These are phyloP conservation scores for Phytophthora sojae DNA, from an alignment of 352 stramenopile genomes.

Conservation along the genomic window DNA sequence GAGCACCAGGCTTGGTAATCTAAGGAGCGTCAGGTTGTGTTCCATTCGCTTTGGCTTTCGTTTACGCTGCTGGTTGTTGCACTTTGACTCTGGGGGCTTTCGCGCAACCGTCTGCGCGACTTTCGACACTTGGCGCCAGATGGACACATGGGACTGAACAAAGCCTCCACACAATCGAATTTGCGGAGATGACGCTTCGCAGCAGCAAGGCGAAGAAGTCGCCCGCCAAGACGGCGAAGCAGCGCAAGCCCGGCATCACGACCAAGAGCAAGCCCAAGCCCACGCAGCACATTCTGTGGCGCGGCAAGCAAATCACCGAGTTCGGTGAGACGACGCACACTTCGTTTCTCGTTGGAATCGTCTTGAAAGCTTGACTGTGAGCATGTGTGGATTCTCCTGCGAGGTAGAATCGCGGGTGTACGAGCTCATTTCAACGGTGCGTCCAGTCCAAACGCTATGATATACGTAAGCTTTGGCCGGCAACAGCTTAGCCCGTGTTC, in stretches of 20 bases:
- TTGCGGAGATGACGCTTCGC: constrained; percentile 30
- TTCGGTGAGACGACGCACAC: constrained; percentile 53
- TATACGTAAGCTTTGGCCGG: background rate
- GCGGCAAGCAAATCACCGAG: constrained; percentile 70
- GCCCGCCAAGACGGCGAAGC: constrained; percentile 15
- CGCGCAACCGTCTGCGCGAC: constrained; percentile 15
- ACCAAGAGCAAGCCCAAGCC: constrained; percentile 31
- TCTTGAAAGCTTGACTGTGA: background rate
- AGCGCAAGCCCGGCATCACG: constrained; percentile 20
- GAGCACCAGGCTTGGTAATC: constrained; percentile 12
- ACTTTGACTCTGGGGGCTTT: constrained; percentile 8
- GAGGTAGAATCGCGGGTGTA: constrained; percentile 78
- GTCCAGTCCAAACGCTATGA: background rate
- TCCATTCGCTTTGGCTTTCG: background rate
- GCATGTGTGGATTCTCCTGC: background rate
- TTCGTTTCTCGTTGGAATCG: background rate
- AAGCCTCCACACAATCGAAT: constrained; percentile 22
- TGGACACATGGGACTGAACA: constrained; percentile 4
- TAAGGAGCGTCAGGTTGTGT: constrained; percentile 20
- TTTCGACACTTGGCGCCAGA: constrained; percentile 28
- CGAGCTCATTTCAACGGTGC: constrained; percentile 79
- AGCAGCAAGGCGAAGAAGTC: constrained; percentile 30
- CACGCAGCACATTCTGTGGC: constrained; percentile 74
- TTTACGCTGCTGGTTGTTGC: background rate
- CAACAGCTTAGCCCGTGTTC: background rate